A percentile compares a stretch with the other conserved stretches of the same genome.
Conservation (phyloP, 2,329 filamentous ascomycete species). For the Celoporthe dispersa region DNA sequence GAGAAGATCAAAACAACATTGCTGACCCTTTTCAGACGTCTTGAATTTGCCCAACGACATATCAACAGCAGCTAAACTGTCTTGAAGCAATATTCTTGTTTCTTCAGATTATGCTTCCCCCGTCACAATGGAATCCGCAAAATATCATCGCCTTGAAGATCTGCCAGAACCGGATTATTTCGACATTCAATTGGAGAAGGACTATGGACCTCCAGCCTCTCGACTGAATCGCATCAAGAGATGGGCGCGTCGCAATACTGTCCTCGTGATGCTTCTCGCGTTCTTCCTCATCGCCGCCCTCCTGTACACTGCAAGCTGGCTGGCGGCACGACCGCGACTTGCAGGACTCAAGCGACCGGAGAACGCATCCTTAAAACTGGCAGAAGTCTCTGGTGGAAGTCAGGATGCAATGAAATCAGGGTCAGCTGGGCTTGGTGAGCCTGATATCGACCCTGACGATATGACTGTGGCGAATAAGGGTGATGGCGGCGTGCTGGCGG, state of each 20-base stretch:
- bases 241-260: constrained; percentile 19
- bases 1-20: background rate
- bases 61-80: background rate
- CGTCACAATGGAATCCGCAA: constrained; percentile 21
- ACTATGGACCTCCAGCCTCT: constrained; percentile 3
- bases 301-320: constrained; percentile 14
- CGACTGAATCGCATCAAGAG: background rate
- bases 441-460: background rate
- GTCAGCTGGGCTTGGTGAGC: constrained; percentile 3
- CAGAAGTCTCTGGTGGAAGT: constrained; percentile 11
- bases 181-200: constrained; percentile 21
- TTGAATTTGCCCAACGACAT: background rate
- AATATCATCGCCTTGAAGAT: constrained; percentile 17
- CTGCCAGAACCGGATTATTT: constrained; percentile 27
- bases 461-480: background rate
- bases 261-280: constrained; percentile 16
- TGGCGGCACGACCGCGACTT: constrained; percentile 11
- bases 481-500: background rate
- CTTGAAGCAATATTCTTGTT: background rate
- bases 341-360: background rate
- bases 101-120: background rate
- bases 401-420: background rate
- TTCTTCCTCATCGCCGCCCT: constrained; percentile 22
- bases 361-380: constrained; percentile 16
- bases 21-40: background rate